Evolutionary conservation across 257 asterid genomes (phyloP), one percentile per base, ranked within the genome.

Genomic region (Schizonepeta tenuifolia): DNA sequence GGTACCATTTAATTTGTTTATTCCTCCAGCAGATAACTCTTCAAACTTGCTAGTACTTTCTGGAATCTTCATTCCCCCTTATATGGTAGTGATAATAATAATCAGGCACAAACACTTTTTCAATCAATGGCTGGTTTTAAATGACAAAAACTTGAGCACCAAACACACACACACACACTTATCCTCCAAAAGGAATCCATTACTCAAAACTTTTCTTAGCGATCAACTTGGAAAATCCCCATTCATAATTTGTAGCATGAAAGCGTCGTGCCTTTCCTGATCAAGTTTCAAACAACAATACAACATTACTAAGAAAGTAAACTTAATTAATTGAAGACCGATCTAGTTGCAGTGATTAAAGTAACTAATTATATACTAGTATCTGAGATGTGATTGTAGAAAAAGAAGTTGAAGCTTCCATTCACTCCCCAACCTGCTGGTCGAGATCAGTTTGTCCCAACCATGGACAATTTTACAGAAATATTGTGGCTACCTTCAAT

Each of bases 401-500:
- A 1, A 68, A 78, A 68, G 44, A 78, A 38, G 64, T 13, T 53
- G 47, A 72, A 72, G 18, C 47, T 43, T 31, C 24, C 76, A 44
- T 72, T 43, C 41, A 72, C 49, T 46, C 61, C 76, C 71, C 71
- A 26, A 0, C 31, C 50, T 47, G 7, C 50, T 20, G 51, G 53
- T 35, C 62, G 41, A 31, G 65, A 50, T 7, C n/a, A n/a, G n/a
- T 5, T 14, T 4, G 71, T 40, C 20, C 17, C 55, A 20, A 21
- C 53, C 18, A 72, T 40, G 2, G 56, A n/a, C 22, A 72, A 47
- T 43, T 72, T 38, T 28, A 46, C 69, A 15, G 76, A 67, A 40
- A 78, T 47, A 24, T 73, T 54, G 0, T 21, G n/a, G n/a, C n/a
- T 22, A 7, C 24, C 15, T 22, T 51, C 73, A 49, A 6, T 17